Conservation (phyloP, 345 rosid genomes). For the Hypericum androsaemum region DNA sequence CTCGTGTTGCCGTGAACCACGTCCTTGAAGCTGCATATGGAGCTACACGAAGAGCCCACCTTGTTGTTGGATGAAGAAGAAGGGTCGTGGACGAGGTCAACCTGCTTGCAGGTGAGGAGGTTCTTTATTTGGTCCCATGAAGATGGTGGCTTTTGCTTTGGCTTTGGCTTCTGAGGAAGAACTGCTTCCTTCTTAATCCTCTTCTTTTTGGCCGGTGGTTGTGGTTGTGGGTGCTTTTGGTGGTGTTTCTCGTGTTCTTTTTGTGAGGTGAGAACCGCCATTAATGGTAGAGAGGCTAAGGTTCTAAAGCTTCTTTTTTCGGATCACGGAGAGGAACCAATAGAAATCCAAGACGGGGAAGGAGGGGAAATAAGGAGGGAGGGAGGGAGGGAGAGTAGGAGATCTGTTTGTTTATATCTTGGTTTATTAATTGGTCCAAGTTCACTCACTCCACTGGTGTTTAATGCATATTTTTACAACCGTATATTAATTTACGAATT, state of each 20-base stretch:
- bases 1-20: slow-evolving; percentile 89
- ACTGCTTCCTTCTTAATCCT: slow-evolving; percentile 4
- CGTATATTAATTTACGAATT: too few relatives aligned
- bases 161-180: slow-evolving; percentile 13
- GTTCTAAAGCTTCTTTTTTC: background rate
- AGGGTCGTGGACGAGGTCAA: slow-evolving; percentile 74
- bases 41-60: slow-evolving; percentile 73
- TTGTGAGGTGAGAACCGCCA: slow-evolving; percentile 63
- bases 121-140: slow-evolving; percentile 99
- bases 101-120: slow-evolving; percentile 76
- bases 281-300: slow-evolving; percentile 13
- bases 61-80: slow-evolving; percentile 30
- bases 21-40: slow-evolving; percentile 77
- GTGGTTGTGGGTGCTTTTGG: background rate
- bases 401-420: slow-evolving; percentile 21
- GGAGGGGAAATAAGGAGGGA: slow-evolving; percentile 24
- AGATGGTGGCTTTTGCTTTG: slow-evolving; percentile 45
- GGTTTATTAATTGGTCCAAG: background rate
- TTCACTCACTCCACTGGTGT: too few relatives aligned
- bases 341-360: slow-evolving; percentile 30
- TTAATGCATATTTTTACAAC: too few relatives aligned
- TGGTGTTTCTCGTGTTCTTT: slow-evolving; percentile 24
- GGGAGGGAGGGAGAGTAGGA: slow-evolving; percentile 20
- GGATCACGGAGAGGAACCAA: slow-evolving; percentile 1
- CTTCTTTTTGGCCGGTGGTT: slow-evolving; percentile 21